Percentiles rank a stretch among this genome's conserved stretches.
These are phyloP conservation scores for Aspergillus flavus DNA, from an alignment of 2,329 filamentous ascomycete genomes.

Conservation along the genomic window DNA sequence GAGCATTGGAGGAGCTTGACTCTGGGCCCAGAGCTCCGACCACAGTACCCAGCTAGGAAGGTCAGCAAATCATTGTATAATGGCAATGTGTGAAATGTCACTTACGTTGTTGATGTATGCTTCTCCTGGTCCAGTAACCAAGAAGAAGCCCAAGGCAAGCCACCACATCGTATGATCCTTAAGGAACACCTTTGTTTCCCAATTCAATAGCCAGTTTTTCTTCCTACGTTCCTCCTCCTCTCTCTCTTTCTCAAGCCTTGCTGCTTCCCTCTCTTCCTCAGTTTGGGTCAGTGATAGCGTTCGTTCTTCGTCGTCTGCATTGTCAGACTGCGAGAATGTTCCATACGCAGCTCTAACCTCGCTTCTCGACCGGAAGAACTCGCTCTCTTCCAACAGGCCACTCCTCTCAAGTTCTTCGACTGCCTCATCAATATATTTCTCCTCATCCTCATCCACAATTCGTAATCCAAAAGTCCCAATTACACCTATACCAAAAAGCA, in stretches of 20 bases:
- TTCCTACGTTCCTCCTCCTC: slow-evolving; percentile 65
- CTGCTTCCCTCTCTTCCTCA: slow-evolving; percentile 35
- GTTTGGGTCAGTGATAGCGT: slow-evolving; percentile 18
- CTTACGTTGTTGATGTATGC: slow-evolving; percentile 88
- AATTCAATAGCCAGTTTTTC: slow-evolving; percentile 89
- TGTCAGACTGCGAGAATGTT: slow-evolving; percentile 45
- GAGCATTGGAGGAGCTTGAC: slow-evolving; percentile 54
- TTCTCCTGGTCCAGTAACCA: slow-evolving; percentile 93
- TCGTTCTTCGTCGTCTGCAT: slow-evolving; percentile 43
- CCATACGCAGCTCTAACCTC: slow-evolving; percentile 49
- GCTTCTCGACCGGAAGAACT: slow-evolving; percentile 65
- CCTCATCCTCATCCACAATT: slow-evolving; percentile 76
- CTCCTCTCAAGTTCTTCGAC: slow-evolving; percentile 90
- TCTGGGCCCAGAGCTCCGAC: slow-evolving; percentile 78
- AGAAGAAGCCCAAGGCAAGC: slow-evolving; percentile 85
- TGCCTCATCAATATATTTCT: slow-evolving; percentile 82
- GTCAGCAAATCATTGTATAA: background rate
- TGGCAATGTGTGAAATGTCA: background rate
- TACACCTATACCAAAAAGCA: slow-evolving; percentile 71
- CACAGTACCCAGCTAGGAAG: slow-evolving; percentile 72
- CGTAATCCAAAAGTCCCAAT: slow-evolving; percentile 73
- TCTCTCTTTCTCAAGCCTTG: slow-evolving; percentile 43
- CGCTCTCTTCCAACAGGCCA: slow-evolving; percentile 71
- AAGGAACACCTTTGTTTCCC: slow-evolving; percentile 83
- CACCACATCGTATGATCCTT: slow-evolving; percentile 94